Evolutionary conservation across 2,329 filamentous ascomycete species (phyloP).

Genomic region (Botrytis paeoniae): DNA sequence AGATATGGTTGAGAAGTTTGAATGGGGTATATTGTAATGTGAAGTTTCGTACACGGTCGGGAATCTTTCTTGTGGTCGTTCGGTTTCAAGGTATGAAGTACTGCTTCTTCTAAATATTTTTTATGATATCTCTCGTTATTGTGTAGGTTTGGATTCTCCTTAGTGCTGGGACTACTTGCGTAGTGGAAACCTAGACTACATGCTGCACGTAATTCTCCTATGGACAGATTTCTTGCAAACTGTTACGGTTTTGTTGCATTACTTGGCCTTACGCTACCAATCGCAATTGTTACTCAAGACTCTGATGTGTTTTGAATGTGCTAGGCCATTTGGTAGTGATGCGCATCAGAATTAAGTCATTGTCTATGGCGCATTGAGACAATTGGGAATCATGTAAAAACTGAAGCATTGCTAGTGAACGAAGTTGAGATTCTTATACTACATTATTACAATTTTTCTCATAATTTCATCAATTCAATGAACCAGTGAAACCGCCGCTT

Average conservation of each 20-base stretch:
- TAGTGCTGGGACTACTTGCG: neutral
- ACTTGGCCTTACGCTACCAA: neutral
- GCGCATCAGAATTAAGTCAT: neutral
- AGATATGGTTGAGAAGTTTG: neutral
- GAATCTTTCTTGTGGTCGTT: neutral
- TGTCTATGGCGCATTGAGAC: neutral
- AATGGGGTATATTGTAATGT: neutral
- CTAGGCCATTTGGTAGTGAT: neutral
- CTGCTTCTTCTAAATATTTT: neutral
- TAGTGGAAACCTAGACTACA: neutral
- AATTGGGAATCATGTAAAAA: too few species aligned
- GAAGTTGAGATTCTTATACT: neutral
- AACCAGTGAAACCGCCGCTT: slow-evolving; percentile 39
- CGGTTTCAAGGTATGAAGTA: neutral
- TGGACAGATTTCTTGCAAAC: neutral
- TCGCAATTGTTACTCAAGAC: neutral
- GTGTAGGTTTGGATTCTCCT: neutral
- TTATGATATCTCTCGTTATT: neutral
- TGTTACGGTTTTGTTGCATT: neutral
- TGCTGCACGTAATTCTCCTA: neutral
- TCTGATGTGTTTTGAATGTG: neutral
- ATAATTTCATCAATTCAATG: neutral
- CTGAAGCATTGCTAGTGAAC: neutral
- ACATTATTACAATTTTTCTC: neutral
- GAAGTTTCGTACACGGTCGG: neutral